These are phyloP conservation scores for Penicillium sp. DNA, from an alignment of 2,329 filamentous ascomycete genomes.

Conservation along the genomic window DNA sequence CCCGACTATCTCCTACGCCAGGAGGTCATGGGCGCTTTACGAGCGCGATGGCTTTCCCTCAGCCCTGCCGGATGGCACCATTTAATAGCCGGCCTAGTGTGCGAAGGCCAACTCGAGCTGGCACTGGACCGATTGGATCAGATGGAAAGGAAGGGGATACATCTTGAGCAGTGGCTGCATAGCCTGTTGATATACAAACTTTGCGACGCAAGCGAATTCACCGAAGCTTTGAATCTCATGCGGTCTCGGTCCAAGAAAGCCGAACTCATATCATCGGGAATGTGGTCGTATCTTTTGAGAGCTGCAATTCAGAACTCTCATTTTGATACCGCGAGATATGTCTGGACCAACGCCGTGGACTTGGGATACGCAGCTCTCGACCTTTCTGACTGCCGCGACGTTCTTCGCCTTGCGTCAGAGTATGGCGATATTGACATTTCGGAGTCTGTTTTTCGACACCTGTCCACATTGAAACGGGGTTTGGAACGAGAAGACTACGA, in stretches of 20 bases:
- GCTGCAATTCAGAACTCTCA: conserved; percentile 62
- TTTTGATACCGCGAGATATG: conserved; percentile 61
- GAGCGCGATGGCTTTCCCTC: conserved; percentile 65
- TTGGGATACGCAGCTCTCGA: conserved; percentile 57
- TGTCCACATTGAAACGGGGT: conserved; percentile 53
- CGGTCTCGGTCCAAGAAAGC: conserved; percentile 51
- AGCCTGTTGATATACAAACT: conserved; percentile 74
- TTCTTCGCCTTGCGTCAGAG: conserved; percentile 68
- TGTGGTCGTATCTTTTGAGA: conserved; percentile 74
- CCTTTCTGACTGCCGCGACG: conserved; percentile 62
- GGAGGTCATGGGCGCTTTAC: conserved; percentile 62
- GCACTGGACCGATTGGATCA: conserved; percentile 67
- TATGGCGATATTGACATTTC: conserved; percentile 66
- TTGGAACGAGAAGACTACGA: conserved; percentile 70
- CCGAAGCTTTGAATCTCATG: conserved; percentile 70
- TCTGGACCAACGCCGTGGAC: conserved; percentile 68
- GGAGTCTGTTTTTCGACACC: conserved; percentile 64
- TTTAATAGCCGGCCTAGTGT: conserved; percentile 68
- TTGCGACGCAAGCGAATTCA: conserved; percentile 66
- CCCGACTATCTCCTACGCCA: conserved; percentile 76
- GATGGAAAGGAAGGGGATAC: conserved; percentile 56
- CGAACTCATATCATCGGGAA: conserved; percentile 47
- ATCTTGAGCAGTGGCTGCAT: conserved; percentile 68
- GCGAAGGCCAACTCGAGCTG: conserved; percentile 78
- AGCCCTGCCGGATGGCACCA: conserved; percentile 61